A percentile compares a stretch with the other conserved stretches of the same genome.
Evolutionary conservation across 768 basidiomycete species (phyloP).

Genomic region (Suillus cothurnatus): DNA sequence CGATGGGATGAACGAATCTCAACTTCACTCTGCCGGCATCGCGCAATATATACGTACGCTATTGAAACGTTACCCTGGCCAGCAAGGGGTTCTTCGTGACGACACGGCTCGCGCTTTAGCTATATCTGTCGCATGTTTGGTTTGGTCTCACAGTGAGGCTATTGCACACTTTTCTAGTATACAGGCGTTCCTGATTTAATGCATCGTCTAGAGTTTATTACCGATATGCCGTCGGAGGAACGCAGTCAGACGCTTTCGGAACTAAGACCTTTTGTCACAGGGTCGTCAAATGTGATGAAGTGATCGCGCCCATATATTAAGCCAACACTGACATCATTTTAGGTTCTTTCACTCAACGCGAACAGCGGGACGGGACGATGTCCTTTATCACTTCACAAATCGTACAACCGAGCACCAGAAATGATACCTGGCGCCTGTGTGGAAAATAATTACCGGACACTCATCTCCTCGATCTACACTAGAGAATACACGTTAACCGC

Average conservation of each 20-base stretch:
- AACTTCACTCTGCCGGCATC: conserved; percentile 46
- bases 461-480: conserved; percentile 20
- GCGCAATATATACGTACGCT: conserved; percentile 29
- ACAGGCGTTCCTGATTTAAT: conserved; percentile 24
- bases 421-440: neutral
- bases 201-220: conserved; percentile 40
- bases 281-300: conserved; percentile 28
- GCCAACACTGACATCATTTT: conserved; percentile 22
- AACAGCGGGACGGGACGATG: conserved; percentile 25
- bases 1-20: conserved; percentile 47
- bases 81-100: conserved; percentile 7
- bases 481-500: conserved; percentile 25
- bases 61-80: conserved; percentile 20
- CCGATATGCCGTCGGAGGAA: conserved; percentile 37
- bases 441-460: conserved; percentile 7
- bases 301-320: conserved; percentile 13
- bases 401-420: conserved; percentile 23
- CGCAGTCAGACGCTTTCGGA: conserved; percentile 44
- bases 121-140: conserved; percentile 37
- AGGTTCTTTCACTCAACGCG: conserved; percentile 28
- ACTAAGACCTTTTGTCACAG: conserved; percentile 43
- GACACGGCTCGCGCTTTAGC: conserved; percentile 27
- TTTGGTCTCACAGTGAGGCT: conserved; percentile 39
- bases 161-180: conserved; percentile 27
- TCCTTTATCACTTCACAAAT: conserved; percentile 23